These are phyloP conservation scores for Yarrowia sp. DNA, from an alignment of 805 yeast species.

Conservation along the genomic window DNA sequence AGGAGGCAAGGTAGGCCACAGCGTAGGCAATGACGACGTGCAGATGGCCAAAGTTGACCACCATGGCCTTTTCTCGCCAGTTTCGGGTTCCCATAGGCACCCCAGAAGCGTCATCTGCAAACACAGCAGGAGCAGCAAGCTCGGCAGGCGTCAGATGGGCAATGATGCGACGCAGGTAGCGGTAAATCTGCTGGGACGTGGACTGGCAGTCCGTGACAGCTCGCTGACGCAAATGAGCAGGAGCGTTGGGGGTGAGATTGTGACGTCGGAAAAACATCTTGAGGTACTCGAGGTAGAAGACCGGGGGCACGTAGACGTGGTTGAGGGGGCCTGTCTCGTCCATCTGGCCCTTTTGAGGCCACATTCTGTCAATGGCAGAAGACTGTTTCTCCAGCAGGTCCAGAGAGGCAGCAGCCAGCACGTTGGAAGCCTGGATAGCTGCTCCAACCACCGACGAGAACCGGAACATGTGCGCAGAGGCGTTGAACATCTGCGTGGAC, in stretches of 20 bases:
- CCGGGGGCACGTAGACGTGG: conserved; percentile 19
- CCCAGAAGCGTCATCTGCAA: conserved; percentile 19
- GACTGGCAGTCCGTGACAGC: conserved; percentile 13
- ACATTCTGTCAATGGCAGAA: not conserved
- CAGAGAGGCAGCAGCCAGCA: conserved; percentile 15
- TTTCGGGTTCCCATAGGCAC: not conserved
- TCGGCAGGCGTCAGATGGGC: conserved; percentile 17
- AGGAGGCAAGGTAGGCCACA: conserved; percentile 25
- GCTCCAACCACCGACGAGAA: conserved; percentile 9
- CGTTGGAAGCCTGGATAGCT: conserved; percentile 14
- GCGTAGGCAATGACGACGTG: conserved; percentile 26
- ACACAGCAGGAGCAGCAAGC: conserved; percentile 3
- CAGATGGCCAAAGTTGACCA: conserved; percentile 11
- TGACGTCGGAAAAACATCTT: conserved; percentile 14
- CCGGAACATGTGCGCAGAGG: conserved; percentile 17
- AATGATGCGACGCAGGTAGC: not conserved
- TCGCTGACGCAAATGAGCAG: conserved; percentile 21
- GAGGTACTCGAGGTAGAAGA: conserved; percentile 2
- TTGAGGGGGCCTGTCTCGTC: conserved; percentile 8
- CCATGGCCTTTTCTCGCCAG: conserved; percentile 25
- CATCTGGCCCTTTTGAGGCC: conserved; percentile 21
- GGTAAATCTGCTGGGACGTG: conserved; percentile 6
- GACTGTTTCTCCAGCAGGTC: conserved; percentile 17
- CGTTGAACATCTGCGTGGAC: conserved; percentile 18
- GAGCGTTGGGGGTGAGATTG: conserved; percentile 28